phyloP scores from a whole-genome alignment of 1,139 yeast genomes.

The Magnusiomyces paraingens region DNA sequence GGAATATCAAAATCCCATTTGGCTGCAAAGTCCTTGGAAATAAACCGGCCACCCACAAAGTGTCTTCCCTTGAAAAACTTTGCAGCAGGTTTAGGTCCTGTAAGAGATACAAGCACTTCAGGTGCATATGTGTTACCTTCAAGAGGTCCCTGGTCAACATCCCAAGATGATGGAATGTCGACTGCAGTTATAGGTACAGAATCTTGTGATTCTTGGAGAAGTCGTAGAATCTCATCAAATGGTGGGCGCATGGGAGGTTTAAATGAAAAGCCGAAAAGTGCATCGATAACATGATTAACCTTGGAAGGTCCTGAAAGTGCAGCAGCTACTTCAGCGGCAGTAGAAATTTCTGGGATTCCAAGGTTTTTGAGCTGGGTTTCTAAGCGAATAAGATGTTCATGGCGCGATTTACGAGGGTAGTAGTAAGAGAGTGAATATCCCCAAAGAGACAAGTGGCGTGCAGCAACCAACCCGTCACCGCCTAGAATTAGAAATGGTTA shows the following conservation, averaged over 20 bases:
- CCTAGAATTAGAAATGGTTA: conserved; percentile 28
- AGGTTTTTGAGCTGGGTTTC: conserved; percentile 55
- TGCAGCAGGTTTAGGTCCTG: conserved; percentile 93
- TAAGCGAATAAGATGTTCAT: conserved; percentile 37
- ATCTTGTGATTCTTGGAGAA: conserved; percentile 29
- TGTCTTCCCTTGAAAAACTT: conserved; percentile 47
- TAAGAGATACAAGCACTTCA: conserved; percentile 64
- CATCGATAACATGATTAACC: conserved; percentile 57
- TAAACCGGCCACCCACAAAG: conserved; percentile 86
- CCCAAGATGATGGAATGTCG: conserved; percentile 97
- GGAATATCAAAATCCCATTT: conserved; percentile 66
- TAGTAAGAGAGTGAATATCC: conserved; percentile 65
- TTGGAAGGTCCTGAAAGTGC: conserved; percentile 20
- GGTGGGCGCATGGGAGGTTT: conserved; percentile 83
- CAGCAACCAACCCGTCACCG: conserved; percentile 95
- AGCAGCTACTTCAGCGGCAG: conserved; percentile 30
- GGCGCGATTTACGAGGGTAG: conserved; percentile 37
- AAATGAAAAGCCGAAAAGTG: conserved; percentile 90
- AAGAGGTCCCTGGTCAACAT: conserved; percentile 79
- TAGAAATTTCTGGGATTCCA: conserved; percentile 41
- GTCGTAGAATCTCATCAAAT: conserved; percentile 52
- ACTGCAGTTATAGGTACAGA: conserved; percentile 51
- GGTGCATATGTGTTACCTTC: conserved; percentile 45
- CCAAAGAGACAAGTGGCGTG: conserved; percentile 77
- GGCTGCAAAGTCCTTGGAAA: conserved; percentile 56